Base-by-base conservation (phyloP, 2,329 filamentous ascomycete genomes). In the Fusarium continuum region DNA sequence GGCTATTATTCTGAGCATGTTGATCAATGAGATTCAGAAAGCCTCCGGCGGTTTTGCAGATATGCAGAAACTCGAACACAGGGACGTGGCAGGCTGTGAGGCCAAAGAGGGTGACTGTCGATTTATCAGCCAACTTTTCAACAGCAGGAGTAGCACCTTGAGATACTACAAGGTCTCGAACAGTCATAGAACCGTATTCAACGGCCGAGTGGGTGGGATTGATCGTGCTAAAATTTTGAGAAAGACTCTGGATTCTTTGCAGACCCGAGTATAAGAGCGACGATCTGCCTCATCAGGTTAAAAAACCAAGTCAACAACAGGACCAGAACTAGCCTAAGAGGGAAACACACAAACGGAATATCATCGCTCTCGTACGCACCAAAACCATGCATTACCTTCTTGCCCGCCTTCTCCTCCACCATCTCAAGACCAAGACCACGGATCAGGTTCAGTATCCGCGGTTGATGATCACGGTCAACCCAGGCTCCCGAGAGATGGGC, bases 81-180 rank as follows among this genome's bases (percentile, higher is more conserved):
- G 59, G 56, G 36, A 72, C 60, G 6, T 61, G 45, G 20, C 40
- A 8, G 13, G 63, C 59, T 1, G 52, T 64, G 5, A 67, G 44
- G 28, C 71, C 72, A 25, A 73, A 68, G 43, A 71, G 62, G 8
- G 53, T 52, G 11, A 61, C 63, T 6, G 70, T 65, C 71, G 71
- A 72, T n/a, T 57, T 29, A 19, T 63, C 56, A 13, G 56, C 68
- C 20, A 70, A 17, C 6, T 46, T 50, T 17, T 48, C 43, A 5
- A 70, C 45, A 14, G 34, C 32, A 1, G 43, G 25, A 2, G 61
- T 68, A 23, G 63, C 67, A 16, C 68, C 67, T 11, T 70, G 66
- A 1, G 60, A 65, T 7, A 60, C 50, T 22, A 66, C 58, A 19
- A 70, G 61, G 25, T 69, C 60, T 32, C 47, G 49, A 22, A 69